Evolutionary conservation across 768 basidiomycete genomes (phyloP), one percentile per base, ranked within the genome.

Genomic region (Auricularia sp.): DNA sequence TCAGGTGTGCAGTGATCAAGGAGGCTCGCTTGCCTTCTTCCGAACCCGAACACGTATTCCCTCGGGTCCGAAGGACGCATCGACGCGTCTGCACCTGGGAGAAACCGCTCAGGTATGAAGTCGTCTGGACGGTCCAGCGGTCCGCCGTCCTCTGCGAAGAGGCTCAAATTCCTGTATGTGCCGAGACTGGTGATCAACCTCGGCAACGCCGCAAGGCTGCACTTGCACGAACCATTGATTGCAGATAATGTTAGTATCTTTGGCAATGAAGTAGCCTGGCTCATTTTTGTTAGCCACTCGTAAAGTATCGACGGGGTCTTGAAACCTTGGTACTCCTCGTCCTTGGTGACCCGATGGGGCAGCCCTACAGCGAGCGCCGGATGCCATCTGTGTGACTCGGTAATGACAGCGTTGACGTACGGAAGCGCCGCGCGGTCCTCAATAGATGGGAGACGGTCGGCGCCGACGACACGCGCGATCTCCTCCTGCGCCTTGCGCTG

Each of bases 321-420:
- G 29, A 42, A 8, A 42, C 39, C 39, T 42, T 54, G 6, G 53
- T n/a, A n/a, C 1, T 12, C 18, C 2, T n/a, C 53, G 29, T n/a
- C n/a, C n/a, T 29, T n/a, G 7, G 29, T 54, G 6, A 8, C n/a
- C 11, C 53, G 29, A 54, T 54, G 29, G 11, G n/a, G 8, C 7
- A 42, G 18, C 10, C 53, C 53, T 7, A 29, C 7, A 10, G 53
- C n/a, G n/a, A 53, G 34, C 11, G 58, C 63, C 7, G 71, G 64
- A 36, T 67, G 61, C 72, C 70, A 72, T 7, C 77, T 66, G 59
- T 78, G 67, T 5, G 77, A 77, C 39, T 71, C 76, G 10, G 72
- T 84, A 72, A 86, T 76, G 68, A 86, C 80, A 8, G 82, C 82
- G 64, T 78, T 81, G 65, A 85, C 72, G 71, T 84, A 86, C 51